phyloP scores from a whole-genome alignment of 1,139 yeast species.

The Saccharomyces pastorianus region DNA sequence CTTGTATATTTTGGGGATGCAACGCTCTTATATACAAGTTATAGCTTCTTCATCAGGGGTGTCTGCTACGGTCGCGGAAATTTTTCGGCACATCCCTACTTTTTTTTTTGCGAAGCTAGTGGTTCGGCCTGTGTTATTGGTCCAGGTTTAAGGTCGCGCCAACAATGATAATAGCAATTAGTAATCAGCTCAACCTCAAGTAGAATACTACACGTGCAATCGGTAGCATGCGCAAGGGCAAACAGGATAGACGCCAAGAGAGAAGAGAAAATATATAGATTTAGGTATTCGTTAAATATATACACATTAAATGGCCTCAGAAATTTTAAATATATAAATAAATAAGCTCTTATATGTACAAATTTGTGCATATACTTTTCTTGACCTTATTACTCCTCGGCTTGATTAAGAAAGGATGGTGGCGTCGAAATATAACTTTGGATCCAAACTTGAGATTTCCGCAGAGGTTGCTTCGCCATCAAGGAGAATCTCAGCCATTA shows the following conservation, averaged over 20 bases:
- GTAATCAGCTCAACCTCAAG: background rate
- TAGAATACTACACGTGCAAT: background rate
- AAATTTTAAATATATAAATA: too few relatives aligned
- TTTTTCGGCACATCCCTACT: background rate
- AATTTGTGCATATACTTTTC: background rate
- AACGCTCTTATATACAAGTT: too few relatives aligned
- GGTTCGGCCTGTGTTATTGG: background rate
- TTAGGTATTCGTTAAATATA: background rate
- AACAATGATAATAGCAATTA: background rate
- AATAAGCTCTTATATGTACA: background rate
- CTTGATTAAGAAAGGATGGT: background rate
- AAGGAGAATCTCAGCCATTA: conserved; percentile 76
- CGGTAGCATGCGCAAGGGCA: background rate
- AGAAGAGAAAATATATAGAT: background rate
- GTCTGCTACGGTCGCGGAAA: background rate
- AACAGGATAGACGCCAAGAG: background rate
- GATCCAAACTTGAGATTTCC: conserved; percentile 73
- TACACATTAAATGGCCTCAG: background rate
- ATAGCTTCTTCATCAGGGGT: background rate
- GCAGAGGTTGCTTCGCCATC: conserved; percentile 82
- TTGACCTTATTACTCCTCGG: background rate
- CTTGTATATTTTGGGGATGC: background rate
- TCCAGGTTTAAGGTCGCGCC: background rate
- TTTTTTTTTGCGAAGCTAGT: background rate
- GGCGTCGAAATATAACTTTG: conserved; percentile 79